Percentiles rank a stretch among this genome's conserved stretches.
phyloP scores from a whole-genome alignment of 2,329 filamentous ascomycete species.

The Cercospora sp. region DNA sequence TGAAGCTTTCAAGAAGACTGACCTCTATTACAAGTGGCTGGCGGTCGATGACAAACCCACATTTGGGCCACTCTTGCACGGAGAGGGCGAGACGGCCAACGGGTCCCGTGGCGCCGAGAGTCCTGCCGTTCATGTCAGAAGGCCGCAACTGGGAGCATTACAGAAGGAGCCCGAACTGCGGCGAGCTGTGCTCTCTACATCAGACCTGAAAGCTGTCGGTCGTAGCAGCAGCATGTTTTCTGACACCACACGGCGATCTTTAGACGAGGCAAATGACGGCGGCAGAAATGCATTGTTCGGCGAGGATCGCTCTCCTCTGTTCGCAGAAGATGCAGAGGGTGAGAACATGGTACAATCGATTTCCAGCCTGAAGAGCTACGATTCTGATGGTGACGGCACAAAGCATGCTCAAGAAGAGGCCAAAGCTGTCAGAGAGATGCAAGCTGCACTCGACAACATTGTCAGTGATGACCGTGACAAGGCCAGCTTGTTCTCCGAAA shows the following conservation, averaged over 20 bases:
- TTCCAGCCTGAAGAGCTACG: constrained; percentile 77
- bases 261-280: constrained; percentile 62
- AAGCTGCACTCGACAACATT: constrained; percentile 87
- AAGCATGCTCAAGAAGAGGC: constrained; percentile 63
- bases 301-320: constrained; percentile 68
- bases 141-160: constrained; percentile 26
- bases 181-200: constrained; percentile 61
- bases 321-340: constrained; percentile 73
- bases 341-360: constrained; percentile 76
- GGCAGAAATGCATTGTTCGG: constrained; percentile 63
- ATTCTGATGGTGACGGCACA: constrained; percentile 64
- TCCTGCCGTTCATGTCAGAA: constrained; percentile 24
- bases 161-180: constrained; percentile 52
- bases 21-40: constrained; percentile 93
- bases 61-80: constrained; percentile 31
- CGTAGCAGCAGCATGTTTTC: constrained; percentile 23
- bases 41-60: constrained; percentile 70
- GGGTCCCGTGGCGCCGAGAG: background rate
- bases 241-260: constrained; percentile 57
- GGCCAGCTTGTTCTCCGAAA: constrained; percentile 64
- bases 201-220: constrained; percentile 53
- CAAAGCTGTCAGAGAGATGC: constrained; percentile 86
- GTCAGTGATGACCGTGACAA: constrained; percentile 73
- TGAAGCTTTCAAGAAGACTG: constrained; percentile 83
- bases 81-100: constrained; percentile 10